Evolutionary conservation across 345 rosid genomes (phyloP), one percentile per base, ranked within the genome.

Genomic region (Schrenkiella parvula): DNA sequence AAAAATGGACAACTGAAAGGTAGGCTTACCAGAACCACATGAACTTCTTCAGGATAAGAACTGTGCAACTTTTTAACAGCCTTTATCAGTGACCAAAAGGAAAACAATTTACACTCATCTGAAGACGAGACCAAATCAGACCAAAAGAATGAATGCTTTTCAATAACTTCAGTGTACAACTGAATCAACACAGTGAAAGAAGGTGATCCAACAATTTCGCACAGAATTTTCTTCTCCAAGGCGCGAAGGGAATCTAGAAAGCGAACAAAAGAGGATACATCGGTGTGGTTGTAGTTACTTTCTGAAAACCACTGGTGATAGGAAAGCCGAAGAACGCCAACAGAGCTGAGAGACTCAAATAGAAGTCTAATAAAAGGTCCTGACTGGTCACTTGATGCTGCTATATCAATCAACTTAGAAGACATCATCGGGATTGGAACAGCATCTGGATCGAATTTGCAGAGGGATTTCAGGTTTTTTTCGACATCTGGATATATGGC

Each of bases 301-400:
- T 93, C 95, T 62, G 80, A 77, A 78, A 69, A 78, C 98, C 96
- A 88, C 71, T 88, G 98, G 54, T 70, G 85, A 83, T 77, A 77
- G 71, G 89, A 81, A 71, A 63, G 81, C 80, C 96, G 84, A 66
- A 90, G 84, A 63, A 90, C 67, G 14, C 82, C 83, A 53, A 87
- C 72, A 58, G 81, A 82, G 73, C 65, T 84, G 60, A 93, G 75
- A 55, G 91, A 89, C 70, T 88, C 84, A 56, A 19, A 64, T 13
- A 93, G 86, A 21, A 52, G 23, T 55, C 70, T 37, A 53, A 71
- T 38, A 48, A 65, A 75, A 57, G 72, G 39, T 46, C 74, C 71
- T 53, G 79, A 32, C 63, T 44, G 63, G 47, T 78, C 80, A 73
- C 39, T 35, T 46, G 82, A 70, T 61, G 82, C 70, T 29, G 78